Percentiles rank a stretch among this genome's conserved stretches.
phyloP scores from a whole-genome alignment of 2,329 filamentous ascomycete species.

The Cadophora sp. region DNA sequence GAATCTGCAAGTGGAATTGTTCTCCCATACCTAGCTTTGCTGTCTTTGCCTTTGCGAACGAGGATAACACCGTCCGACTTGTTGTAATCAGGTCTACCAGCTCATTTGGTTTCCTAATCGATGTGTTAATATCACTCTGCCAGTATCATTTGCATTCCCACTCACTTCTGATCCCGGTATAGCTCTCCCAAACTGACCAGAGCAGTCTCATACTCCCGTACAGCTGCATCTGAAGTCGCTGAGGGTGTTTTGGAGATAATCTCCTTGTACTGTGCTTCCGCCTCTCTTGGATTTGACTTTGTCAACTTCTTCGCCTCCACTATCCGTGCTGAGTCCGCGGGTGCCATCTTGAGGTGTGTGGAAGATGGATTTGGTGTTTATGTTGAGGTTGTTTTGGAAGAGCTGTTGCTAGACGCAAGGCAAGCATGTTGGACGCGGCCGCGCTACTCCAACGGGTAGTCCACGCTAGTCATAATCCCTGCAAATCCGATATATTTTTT shows the following conservation, averaged over 20 bases:
- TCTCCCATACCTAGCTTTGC: conserved; percentile 85
- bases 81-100: conserved; percentile 89
- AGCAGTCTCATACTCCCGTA: conserved; percentile 90
- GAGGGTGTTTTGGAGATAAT: conserved; percentile 86
- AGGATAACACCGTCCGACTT: conserved; percentile 89
- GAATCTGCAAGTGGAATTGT: not conserved
- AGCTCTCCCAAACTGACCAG: conserved; percentile 89
- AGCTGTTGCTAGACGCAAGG: conserved; percentile 35
- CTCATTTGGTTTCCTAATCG: conserved; percentile 74
- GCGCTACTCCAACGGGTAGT: conserved; percentile 3
- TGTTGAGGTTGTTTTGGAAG: conserved; percentile 30
- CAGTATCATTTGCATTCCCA: conserved; percentile 3
- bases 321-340: conserved; percentile 70
- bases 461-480: conserved; percentile 28
- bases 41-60: conserved; percentile 98
- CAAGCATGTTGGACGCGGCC: conserved; percentile 10
- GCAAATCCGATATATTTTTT: conserved; percentile 35
- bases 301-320: conserved; percentile 86
- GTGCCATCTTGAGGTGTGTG: conserved; percentile 55
- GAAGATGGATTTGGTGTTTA: conserved; percentile 34
- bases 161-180: conserved; percentile 86
- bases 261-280: conserved; percentile 87
- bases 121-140: conserved; percentile 41
- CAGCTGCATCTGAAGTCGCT: conserved; percentile 80
- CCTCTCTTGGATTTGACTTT: conserved; percentile 81